Percentiles rank a stretch among this genome's conserved stretches.
These are phyloP conservation scores for Alternaria postmessia DNA, from an alignment of 2,329 filamentous ascomycete genomes.

Conservation along the genomic window DNA sequence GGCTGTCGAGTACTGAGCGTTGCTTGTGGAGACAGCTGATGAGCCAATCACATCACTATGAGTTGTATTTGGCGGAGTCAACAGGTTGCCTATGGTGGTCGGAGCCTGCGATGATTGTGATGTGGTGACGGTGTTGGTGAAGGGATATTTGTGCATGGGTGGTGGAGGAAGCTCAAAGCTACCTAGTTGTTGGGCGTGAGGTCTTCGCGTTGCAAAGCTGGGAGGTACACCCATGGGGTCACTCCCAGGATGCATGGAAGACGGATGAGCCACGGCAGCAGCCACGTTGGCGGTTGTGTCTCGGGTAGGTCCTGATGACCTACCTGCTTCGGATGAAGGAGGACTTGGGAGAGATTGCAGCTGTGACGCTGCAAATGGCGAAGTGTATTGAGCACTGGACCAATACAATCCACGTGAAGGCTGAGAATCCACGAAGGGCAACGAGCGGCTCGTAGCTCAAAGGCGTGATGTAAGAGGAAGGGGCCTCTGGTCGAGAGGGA, in stretches of 20 bases:
- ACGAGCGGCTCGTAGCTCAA: conserved; percentile 38
- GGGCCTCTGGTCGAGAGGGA: conserved; percentile 40
- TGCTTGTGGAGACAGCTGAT: conserved; percentile 67
- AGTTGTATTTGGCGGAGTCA: conserved; percentile 69
- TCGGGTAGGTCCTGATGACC: conserved; percentile 53
- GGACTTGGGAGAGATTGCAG: conserved; percentile 52
- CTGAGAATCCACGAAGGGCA: conserved; percentile 61
- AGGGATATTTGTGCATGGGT: conserved; percentile 64
- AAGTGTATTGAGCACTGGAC: conserved; percentile 52
- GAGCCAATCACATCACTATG: conserved; percentile 68
- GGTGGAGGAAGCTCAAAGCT: conserved; percentile 72
- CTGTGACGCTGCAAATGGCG: conserved; percentile 50
- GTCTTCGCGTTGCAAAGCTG: conserved; percentile 75
- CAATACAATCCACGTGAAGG: conserved; percentile 60
- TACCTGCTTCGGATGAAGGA: conserved; percentile 52
- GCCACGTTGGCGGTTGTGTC: conserved; percentile 66
- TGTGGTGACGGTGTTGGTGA: conserved; percentile 49
- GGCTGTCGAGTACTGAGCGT: conserved; percentile 63
- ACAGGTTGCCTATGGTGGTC: conserved; percentile 61
- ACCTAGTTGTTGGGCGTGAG: conserved; percentile 73
- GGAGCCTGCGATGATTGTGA: conserved; percentile 59
- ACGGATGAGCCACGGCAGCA: conserved; percentile 66
- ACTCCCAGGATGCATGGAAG: conserved; percentile 69
- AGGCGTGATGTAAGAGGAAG: conserved; percentile 40
- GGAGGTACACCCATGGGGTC: conserved; percentile 68